Percentiles rank a stretch among this genome's conserved stretches.
Evolutionary conservation across 1,139 yeast species (phyloP).

Genomic region (Protomyces pachydermus): DNA sequence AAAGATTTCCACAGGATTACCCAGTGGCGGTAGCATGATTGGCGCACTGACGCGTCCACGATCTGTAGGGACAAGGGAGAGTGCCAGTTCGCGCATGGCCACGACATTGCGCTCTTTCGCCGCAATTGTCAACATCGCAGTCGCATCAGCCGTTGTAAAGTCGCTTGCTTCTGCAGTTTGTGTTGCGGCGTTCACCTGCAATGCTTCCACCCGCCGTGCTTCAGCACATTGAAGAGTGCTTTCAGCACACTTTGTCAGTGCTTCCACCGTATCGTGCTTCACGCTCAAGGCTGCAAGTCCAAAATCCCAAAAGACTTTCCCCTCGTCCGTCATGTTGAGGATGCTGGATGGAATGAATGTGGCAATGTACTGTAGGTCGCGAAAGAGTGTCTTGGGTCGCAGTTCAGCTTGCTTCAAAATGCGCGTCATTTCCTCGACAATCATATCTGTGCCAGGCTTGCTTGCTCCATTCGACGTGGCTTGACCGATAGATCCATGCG

Average conservation of each 20-base stretch:
- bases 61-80: neutral
- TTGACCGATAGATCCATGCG: neutral
- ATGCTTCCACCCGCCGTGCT: neutral
- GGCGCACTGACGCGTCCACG: neutral
- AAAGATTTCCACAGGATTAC: constrained; percentile 4
- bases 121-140: constrained; percentile 1
- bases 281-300: constrained; percentile 15
- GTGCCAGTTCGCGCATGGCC: constrained; percentile 20
- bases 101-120: constrained; percentile 9
- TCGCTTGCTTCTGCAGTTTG: neutral
- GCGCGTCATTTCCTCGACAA: constrained; percentile 16
- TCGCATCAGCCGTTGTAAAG: neutral
- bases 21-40: constrained; percentile 6
- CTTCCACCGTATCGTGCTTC: constrained; percentile 11
- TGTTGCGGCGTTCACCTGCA: neutral
- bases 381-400: constrained; percentile 17
- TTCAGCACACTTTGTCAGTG: neutral
- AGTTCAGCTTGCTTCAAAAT: constrained; percentile 3
- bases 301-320: constrained; percentile 25
- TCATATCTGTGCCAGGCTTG: constrained; percentile 11
- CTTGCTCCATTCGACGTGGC: neutral
- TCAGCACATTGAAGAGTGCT: neutral
- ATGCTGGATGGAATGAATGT: constrained; percentile 10
- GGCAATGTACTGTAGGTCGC: constrained; percentile 24
- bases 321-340: constrained; percentile 26